Evolutionary conservation across 2,329 filamentous ascomycete genomes (phyloP).

Genomic region (Podosphaera leucotricha): DNA sequence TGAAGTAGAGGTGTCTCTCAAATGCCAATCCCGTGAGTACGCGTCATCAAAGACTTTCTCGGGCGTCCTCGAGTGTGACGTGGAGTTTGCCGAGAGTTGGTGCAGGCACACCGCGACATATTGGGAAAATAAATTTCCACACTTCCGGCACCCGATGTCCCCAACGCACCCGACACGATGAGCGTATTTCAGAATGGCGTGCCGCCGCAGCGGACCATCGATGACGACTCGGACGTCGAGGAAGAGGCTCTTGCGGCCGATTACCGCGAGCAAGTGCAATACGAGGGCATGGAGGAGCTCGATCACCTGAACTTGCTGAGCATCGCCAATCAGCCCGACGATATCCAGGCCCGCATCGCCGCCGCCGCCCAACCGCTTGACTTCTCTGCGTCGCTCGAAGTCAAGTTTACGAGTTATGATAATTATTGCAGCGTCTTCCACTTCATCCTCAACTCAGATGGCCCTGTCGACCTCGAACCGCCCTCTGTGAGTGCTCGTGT

Average conservation of each 20-base stretch:
- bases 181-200: slow-evolving; percentile 37
- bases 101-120: background rate
- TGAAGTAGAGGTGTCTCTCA: too few species aligned
- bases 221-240: slow-evolving; percentile 80
- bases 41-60: too few species aligned
- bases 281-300: slow-evolving; percentile 64
- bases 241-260: slow-evolving; percentile 91
- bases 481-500: slow-evolving; percentile 67
- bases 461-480: slow-evolving; percentile 90
- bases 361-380: slow-evolving; percentile 88
- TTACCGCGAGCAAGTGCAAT: slow-evolving; percentile 90
- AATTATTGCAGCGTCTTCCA: slow-evolving; percentile 99
- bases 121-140: background rate
- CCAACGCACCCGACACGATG: slow-evolving; percentile 21
- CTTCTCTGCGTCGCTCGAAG: slow-evolving; percentile 84
- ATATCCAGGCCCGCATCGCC: slow-evolving; percentile 77
- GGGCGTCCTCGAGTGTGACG: too few species aligned
- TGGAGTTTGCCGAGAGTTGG: background rate
- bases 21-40: too few species aligned
- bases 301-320: slow-evolving; percentile 49
- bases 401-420: slow-evolving; percentile 97
- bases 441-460: slow-evolving; percentile 96
- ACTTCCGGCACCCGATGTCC: background rate
- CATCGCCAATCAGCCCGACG: slow-evolving; percentile 55
- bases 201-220: slow-evolving; percentile 33